Evolutionary conservation across 1,284 basidiomycete genomes (phyloP), one percentile per base, ranked within the genome.

Genomic region (Melampsora americana): DNA sequence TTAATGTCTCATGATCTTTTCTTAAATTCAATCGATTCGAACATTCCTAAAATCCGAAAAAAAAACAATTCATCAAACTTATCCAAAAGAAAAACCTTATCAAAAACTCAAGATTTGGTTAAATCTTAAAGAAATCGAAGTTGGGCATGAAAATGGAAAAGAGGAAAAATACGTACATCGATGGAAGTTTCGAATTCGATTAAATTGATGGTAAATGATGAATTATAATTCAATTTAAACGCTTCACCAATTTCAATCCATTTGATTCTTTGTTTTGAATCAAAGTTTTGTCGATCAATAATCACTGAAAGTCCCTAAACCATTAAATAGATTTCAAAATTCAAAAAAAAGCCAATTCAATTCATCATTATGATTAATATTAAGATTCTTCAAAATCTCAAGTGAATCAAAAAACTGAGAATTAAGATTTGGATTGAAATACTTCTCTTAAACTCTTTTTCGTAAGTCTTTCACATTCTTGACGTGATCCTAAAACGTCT

Each of bases 241-340:
- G 60, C 68, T 30, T 18, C 0, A 9, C 18, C 68, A 23, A 69
- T 44, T 28, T 56, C 5, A 4, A 69, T 60, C 68, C 68, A 69
- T 18, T 53, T 56, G 5, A 0, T 12, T 23, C 68, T 60, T 42
- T 69, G 68, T 39, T 56, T 20, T 2, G 7, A 18, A 28, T 69
- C 56, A 26, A 69, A 69, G 23, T 69, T 69, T 23, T 69, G 68
- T 0, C 68, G 68, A 61, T 69, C 68, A 20, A 69, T 69, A 39
- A 69, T 61, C 50, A 69, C 60, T 30, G 68, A 69, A 59, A 59
- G 56, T 39, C 68, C 68, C 68, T 69, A n/a, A n/a, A n/a, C n/a
- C n/a, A n/a, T 18, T 60, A 44, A 9, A 26, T 23, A 39, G 65
- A 26, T 26, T 28, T n/a, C n/a, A n/a, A n/a, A n/a, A n/a, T n/a